These are phyloP conservation scores for Metahyphopichia silvanorum DNA, from an alignment of 805 yeast species.

Conservation along the genomic window DNA sequence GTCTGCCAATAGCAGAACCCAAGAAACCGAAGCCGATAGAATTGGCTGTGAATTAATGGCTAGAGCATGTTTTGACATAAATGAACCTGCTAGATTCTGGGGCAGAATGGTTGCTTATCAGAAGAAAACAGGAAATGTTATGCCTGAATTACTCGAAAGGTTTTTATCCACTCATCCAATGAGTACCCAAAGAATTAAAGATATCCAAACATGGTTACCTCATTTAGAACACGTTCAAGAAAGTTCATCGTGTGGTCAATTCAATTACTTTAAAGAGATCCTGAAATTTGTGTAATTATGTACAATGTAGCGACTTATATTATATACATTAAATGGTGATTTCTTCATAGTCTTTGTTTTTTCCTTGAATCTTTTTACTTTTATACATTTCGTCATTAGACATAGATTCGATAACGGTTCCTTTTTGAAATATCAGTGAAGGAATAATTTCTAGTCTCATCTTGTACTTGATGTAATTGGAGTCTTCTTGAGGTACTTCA, in stretches of 20 bases:
- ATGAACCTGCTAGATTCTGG: slow-evolving; percentile 78
- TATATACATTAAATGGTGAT: slow-evolving; percentile 9
- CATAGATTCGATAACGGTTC: slow-evolving; percentile 3
- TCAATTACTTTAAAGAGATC: slow-evolving; percentile 11
- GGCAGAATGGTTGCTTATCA: slow-evolving; percentile 59
- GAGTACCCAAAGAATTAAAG: slow-evolving; percentile 64
- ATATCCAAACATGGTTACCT: slow-evolving; percentile 67
- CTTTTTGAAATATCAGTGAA: slow-evolving; percentile 3
- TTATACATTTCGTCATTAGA: slow-evolving; percentile 7
- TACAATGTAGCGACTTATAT: not conserved
- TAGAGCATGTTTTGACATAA: slow-evolving; percentile 79
- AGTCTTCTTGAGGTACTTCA: slow-evolving; percentile 11
- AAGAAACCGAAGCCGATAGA: slow-evolving; percentile 96
- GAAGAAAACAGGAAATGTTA: slow-evolving; percentile 30
- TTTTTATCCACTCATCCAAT: slow-evolving; percentile 89
- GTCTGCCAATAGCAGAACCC: slow-evolving; percentile 67
- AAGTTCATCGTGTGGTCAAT: slow-evolving; percentile 35
- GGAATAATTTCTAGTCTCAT: slow-evolving; percentile 17
- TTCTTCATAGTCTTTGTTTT: slow-evolving; percentile 7
- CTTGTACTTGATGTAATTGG: slow-evolving; percentile 11
- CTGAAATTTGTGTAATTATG: slow-evolving; percentile 5
- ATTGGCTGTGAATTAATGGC: slow-evolving; percentile 93
- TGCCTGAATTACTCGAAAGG: slow-evolving; percentile 46
- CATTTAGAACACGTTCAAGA: slow-evolving; percentile 47
- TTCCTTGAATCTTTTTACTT: slow-evolving; percentile 7